These are phyloP conservation scores for Podosphaera fusca DNA, from an alignment of 2,329 filamentous ascomycete genomes.

Conservation along the genomic window DNA sequence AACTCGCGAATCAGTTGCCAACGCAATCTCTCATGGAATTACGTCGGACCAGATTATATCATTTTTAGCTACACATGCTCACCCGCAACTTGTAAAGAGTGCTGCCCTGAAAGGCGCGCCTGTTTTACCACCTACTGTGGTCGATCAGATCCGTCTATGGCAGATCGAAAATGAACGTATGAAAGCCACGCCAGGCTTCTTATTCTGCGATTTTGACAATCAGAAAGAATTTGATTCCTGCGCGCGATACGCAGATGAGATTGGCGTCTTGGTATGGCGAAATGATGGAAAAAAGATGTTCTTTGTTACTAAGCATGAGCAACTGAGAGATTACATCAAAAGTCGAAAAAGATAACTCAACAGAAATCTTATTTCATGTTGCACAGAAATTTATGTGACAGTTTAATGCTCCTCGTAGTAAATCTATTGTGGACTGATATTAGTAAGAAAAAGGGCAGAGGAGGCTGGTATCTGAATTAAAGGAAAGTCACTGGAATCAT, in stretches of 20 bases:
- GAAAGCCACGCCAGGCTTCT: constrained; percentile 57
- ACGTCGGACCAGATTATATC: constrained; percentile 87
- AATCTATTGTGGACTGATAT: not conserved
- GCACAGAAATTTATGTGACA: not conserved
- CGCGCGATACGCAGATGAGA: constrained; percentile 61
- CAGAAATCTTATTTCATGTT: not conserved
- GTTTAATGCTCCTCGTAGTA: not conserved
- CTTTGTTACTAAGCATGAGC: constrained; percentile 79
- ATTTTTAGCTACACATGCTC: constrained; percentile 78
- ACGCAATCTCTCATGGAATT: constrained; percentile 75
- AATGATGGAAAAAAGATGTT: constrained; percentile 63
- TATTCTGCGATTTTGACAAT: constrained; percentile 72
- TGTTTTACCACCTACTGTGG: constrained; percentile 78
- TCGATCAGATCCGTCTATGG: constrained; percentile 94
- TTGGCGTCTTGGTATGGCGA: constrained; percentile 76
- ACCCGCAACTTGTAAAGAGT: constrained; percentile 64
- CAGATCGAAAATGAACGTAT: constrained; percentile 93
- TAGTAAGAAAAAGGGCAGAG: not conserved
- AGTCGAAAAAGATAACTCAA: constrained; percentile 26
- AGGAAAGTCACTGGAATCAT: too few relatives aligned
- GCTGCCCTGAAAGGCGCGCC: constrained; percentile 22
- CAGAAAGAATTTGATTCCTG: constrained; percentile 47
- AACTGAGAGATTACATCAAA: constrained; percentile 61
- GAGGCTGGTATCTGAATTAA: too few relatives aligned
- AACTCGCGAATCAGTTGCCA: constrained; percentile 67